Percentiles rank a stretch among this genome's conserved stretches.
Evolutionary conservation across 257 asterid genomes (phyloP).

Genomic region (Rubia yunnanensis): DNA sequence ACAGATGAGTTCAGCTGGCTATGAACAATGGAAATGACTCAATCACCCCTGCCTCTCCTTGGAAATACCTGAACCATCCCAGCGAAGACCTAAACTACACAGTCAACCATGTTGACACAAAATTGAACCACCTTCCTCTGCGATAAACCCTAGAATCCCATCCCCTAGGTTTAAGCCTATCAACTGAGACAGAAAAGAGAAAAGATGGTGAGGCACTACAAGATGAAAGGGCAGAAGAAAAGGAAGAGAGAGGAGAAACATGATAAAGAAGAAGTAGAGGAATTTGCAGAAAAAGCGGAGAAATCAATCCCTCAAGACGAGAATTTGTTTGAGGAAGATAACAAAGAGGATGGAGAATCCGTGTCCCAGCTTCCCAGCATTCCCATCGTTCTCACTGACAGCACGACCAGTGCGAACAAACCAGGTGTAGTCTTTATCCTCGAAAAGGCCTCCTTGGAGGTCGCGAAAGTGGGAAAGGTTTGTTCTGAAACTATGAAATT

Average conservation of each 20-base stretch:
- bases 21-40: too few species aligned
- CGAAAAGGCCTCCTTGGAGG: constrained; percentile 81
- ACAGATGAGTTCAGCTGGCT: too few species aligned
- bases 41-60: too few species aligned
- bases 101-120: too few species aligned
- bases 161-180: too few species aligned
- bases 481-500: constrained; percentile 1
- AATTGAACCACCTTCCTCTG: background rate
- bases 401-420: constrained; percentile 22
- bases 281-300: background rate
- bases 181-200: background rate
- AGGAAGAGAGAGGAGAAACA: constrained; percentile 23
- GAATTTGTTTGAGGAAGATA: constrained; percentile 30
- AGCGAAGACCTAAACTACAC: too few species aligned
- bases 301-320: constrained; percentile 9
- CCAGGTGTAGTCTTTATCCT: constrained; percentile 69
- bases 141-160: background rate
- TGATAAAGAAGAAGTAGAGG: constrained; percentile 17
- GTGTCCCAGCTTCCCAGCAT: constrained; percentile 52
- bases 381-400: constrained; percentile 38
- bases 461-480: constrained; percentile 92
- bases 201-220: constrained; percentile 29
- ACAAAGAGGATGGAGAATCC: constrained; percentile 24
- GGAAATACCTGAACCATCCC: too few species aligned
- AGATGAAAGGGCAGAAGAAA: constrained; percentile 31